Evolutionary conservation across 2,329 filamentous ascomycete species (phyloP).

Genomic region (Leptographium galeiforme): DNA sequence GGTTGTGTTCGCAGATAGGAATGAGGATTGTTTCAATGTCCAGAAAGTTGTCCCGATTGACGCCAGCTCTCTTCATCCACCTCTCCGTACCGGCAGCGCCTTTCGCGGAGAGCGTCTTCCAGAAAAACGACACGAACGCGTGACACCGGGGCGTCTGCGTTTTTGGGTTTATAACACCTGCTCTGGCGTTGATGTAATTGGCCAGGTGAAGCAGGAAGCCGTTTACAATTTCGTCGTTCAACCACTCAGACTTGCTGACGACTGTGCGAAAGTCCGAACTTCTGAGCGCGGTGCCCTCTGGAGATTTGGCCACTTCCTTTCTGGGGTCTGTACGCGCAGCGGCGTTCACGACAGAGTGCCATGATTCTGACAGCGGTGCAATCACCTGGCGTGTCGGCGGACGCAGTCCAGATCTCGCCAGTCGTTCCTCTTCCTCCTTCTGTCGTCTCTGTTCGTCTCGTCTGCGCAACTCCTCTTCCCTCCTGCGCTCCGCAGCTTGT

Average conservation of each 20-base stretch:
- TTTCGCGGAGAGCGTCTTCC: constrained; percentile 34
- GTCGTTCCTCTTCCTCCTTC: constrained; percentile 12
- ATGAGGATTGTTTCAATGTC: constrained; percentile 55
- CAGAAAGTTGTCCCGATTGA: constrained; percentile 48
- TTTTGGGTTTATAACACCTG: constrained; percentile 34
- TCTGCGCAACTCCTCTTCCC: constrained; percentile 11
- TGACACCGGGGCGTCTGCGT: constrained; percentile 43
- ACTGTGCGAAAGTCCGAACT: constrained; percentile 52
- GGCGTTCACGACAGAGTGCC: constrained; percentile 22
- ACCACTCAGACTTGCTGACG: constrained; percentile 44
- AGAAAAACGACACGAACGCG: constrained; percentile 55
- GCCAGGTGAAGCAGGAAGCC: constrained; percentile 49
- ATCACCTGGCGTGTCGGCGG: constrained; percentile 15
- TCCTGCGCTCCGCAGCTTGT: constrained; percentile 12
- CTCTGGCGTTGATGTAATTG: constrained; percentile 40
- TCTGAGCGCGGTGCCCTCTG: constrained; percentile 35
- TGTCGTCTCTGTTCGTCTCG: constrained; percentile 13
- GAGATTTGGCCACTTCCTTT: constrained; percentile 28
- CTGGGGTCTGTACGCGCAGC: constrained; percentile 22
- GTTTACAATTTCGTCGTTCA: constrained; percentile 68
- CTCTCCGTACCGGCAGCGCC: constrained; percentile 35
- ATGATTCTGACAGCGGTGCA: constrained; percentile 20
- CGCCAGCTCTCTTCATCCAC: constrained; percentile 42
- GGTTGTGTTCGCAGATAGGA: constrained; percentile 49
- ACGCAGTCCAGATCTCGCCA: constrained; percentile 14